Conservation (phyloP, 441 rosid genomes). For the Erodium chrysanthum region DNA sequence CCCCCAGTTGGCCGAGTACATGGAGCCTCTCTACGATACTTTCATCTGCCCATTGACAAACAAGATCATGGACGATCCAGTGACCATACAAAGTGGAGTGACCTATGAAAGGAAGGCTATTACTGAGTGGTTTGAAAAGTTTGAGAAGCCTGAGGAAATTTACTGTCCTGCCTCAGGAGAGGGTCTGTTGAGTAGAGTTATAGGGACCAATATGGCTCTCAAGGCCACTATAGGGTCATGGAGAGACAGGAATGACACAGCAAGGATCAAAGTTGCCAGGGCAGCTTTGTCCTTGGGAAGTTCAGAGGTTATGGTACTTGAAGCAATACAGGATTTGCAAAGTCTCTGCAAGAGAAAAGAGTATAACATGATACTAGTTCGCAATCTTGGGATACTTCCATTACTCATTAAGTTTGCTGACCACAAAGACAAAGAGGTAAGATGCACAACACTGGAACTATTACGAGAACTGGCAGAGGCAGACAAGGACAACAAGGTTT, state of each 20-base stretch:
- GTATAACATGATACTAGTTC: slow-evolving; percentile 39
- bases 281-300: slow-evolving; percentile 67
- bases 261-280: slow-evolving; percentile 55
- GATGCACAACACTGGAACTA: slow-evolving; percentile 49
- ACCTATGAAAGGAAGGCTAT: slow-evolving; percentile 70
- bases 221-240: slow-evolving; percentile 69
- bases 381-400: slow-evolving; percentile 49
- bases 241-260: slow-evolving; percentile 62
- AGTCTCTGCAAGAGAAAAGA: slow-evolving; percentile 44
- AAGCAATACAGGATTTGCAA: slow-evolving; percentile 58
- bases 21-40: slow-evolving; percentile 62
- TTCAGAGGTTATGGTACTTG: slow-evolving; percentile 54
- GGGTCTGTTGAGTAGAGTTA: slow-evolving; percentile 30
- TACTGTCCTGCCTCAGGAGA: slow-evolving; percentile 50
- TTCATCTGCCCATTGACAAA: slow-evolving; percentile 78
- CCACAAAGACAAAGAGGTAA: slow-evolving; percentile 44
- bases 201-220: slow-evolving; percentile 47
- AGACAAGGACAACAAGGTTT: slow-evolving; percentile 55
- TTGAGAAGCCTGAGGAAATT: slow-evolving; percentile 32
- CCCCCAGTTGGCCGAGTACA: slow-evolving; percentile 37
- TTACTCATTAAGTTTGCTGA: slow-evolving; percentile 40
- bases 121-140: slow-evolving; percentile 47
- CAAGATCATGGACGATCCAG: slow-evolving; percentile 81
- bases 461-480: slow-evolving; percentile 43
- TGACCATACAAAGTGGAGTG: slow-evolving; percentile 61